phyloP scores from a whole-genome alignment of 345 rosid genomes.

The Linum usitatissimum region DNA sequence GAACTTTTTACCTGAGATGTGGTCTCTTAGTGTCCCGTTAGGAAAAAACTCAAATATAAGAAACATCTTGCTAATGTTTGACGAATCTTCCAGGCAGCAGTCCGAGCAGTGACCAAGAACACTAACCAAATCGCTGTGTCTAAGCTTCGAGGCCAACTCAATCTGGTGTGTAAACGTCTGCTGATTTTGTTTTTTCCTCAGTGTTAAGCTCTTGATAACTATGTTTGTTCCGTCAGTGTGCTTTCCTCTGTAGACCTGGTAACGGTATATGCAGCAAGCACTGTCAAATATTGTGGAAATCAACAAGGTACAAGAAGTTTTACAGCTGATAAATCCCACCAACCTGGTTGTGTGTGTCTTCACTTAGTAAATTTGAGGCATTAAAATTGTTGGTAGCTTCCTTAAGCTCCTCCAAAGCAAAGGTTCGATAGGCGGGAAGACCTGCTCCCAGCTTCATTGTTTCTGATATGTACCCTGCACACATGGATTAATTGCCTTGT shows the following conservation, averaged over 20 bases:
- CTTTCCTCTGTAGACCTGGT: slow-evolving; percentile 40
- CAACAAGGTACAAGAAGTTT: background rate
- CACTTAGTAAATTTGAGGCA: slow-evolving; percentile 20
- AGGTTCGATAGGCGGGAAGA: slow-evolving; percentile 41
- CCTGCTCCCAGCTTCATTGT: slow-evolving; percentile 61
- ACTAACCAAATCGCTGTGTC: slow-evolving; percentile 45
- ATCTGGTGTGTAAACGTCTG: slow-evolving; percentile 30
- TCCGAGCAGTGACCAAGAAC: slow-evolving; percentile 57
- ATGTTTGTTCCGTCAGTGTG: slow-evolving; percentile 29
- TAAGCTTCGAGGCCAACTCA: slow-evolving; percentile 47
- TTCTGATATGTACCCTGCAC: slow-evolving; percentile 43
- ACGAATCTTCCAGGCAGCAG: slow-evolving; percentile 23
- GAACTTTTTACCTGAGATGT: slow-evolving; percentile 21
- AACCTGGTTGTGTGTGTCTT: slow-evolving; percentile 31
- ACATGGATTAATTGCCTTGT: background rate
- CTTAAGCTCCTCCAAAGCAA: slow-evolving; percentile 50
- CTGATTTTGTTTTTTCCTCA: slow-evolving; percentile 28
- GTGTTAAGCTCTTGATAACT: slow-evolving; percentile 31
- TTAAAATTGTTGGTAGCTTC: slow-evolving; percentile 44
- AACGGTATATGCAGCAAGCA: slow-evolving; percentile 2
- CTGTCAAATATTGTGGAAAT: background rate
- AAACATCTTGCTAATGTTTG: slow-evolving; percentile 26
- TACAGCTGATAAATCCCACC: background rate
- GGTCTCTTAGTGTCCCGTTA: slow-evolving; percentile 36
- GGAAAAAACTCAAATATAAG: slow-evolving; percentile 39